These are phyloP conservation scores for Lodderomyces parapsilosis DNA, from an alignment of 1,139 yeast genomes.

Conservation along the genomic window DNA sequence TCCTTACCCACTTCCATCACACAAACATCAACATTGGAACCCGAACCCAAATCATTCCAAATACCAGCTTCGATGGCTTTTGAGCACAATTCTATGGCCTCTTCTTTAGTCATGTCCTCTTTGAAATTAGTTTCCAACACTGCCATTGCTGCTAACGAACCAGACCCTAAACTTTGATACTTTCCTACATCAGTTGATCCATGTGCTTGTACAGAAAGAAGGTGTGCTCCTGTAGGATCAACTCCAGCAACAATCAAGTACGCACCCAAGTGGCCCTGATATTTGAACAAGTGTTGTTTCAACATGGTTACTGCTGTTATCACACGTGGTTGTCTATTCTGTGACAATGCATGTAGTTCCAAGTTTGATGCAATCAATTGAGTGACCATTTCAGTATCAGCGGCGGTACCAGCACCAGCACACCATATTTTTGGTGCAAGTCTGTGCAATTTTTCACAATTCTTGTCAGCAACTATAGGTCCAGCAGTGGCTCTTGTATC, in stretches of 20 bases:
- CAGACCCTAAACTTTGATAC: conserved; percentile 91
- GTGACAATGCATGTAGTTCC: conserved; percentile 82
- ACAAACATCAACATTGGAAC: conserved; percentile 95
- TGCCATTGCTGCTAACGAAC: conserved; percentile 99
- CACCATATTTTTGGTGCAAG: conserved; percentile 96
- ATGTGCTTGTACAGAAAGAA: conserved; percentile 93
- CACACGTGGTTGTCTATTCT: conserved; percentile 87
- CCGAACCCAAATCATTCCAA: conserved; percentile 98
- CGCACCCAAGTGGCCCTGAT: conserved; percentile 97
- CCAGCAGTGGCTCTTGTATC: conserved; percentile 98
- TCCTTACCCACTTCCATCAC: conserved; percentile 93
- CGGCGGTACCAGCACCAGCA: conserved; percentile 99
- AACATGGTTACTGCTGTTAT: conserved; percentile 90
- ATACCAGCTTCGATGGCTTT: conserved; percentile 97
- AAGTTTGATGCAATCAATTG: conserved; percentile 87
- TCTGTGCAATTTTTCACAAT: conserved; percentile 93
- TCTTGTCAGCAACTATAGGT: conserved; percentile 93
- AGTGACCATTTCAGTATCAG: conserved; percentile 98
- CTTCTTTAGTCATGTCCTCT: conserved; percentile 74
- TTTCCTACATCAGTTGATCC: conserved; percentile 96
- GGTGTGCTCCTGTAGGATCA: conserved; percentile 94
- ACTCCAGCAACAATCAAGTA: conserved; percentile 95
- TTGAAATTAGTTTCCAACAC: conserved; percentile 88
- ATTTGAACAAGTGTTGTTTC: conserved; percentile 92
- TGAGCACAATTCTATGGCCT: conserved; percentile 84